A percentile compares a stretch with the other conserved stretches of the same genome.
phyloP scores from a whole-genome alignment of 1,139 yeast genomes.

The Suhomyces taliae region DNA sequence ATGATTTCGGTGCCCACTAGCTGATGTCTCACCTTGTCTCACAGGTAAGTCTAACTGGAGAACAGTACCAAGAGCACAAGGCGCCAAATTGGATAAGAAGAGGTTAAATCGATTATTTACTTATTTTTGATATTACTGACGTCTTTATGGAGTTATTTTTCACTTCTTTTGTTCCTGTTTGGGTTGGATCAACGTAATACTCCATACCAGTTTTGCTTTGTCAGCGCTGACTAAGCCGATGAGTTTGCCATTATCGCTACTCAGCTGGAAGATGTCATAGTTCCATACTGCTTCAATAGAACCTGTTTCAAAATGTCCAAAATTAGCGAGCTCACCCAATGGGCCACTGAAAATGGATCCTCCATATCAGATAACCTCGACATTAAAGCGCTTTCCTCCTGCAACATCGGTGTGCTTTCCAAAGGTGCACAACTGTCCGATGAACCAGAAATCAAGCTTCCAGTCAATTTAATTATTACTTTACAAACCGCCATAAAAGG shows the following conservation, averaged over 20 bases:
- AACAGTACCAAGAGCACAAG: no score
- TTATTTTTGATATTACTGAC: no score
- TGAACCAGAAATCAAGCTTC: slow-evolving; percentile 28
- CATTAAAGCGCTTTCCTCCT: slow-evolving; percentile 22
- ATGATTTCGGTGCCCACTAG: no score
- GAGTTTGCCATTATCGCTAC: not conserved
- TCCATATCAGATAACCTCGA: slow-evolving; percentile 26
- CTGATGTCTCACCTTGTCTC: no score
- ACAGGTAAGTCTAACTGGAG: no score
- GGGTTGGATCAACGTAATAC: no score
- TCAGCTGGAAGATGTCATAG: not conserved
- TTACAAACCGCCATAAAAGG: slow-evolving; percentile 41
- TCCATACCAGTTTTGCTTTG: not conserved
- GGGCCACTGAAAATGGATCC: slow-evolving; percentile 57
- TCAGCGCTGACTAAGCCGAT: not conserved
- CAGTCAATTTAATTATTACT: slow-evolving; percentile 41
- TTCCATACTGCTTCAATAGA: not conserved
- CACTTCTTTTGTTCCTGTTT: no score
- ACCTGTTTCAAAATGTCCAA: not conserved
- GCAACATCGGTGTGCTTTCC: slow-evolving; percentile 44
- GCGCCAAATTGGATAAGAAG: no score
- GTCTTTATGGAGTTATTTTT: no score
- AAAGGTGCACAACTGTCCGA: slow-evolving; percentile 8
- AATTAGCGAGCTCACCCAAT: slow-evolving; percentile 31
- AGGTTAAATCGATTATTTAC: no score